Evolutionary conservation across 805 yeast species (phyloP), one percentile per base, ranked within the genome.

Genomic region (Hanseniaspora jakobsenii): DNA sequence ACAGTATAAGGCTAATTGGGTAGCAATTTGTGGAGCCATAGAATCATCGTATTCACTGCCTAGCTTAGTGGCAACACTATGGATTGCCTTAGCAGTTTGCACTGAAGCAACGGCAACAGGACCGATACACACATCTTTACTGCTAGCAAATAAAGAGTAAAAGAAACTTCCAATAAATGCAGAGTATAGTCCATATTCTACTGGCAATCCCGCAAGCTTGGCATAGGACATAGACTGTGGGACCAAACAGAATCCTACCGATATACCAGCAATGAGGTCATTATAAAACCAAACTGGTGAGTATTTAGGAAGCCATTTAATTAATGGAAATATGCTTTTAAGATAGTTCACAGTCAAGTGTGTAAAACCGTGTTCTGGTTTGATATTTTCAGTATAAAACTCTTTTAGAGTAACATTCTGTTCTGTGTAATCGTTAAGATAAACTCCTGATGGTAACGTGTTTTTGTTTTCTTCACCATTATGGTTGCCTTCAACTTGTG

Each of bases 151-250:
- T 55, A 87, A 72, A 39, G 94, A 80, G 61, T 87, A 87, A 42
- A 81, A 74, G 56, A 85, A 72, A 10, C 86, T 94, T 57, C 96
- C 96, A 37, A 87, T 78, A 56, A 87, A 87, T 0, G 94, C 82
- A 12, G 95, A 83, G 63, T 87, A 87, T 37, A 87, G 71, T 39
- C 96, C 96, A 54, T 78, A 87, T 60, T 86, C 80, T 5, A 94
- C 76, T 4, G 77, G 68, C 49, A 87, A 70, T 4, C 81, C 77
- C 5, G 96, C 96, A 50, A 87, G 65, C 56, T 73, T 77, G 7
- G 96, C 96, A 58, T 87, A 87, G 0, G 95, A 86, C 96, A 87
- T 87, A 3, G 91, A 78, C 62, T 87, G 96, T 3, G 96, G 96
- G 24, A 87, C 95, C 52, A 86, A 70, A 16, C 87, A 95, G 49